phyloP scores from a whole-genome alignment of 2,329 filamentous ascomycete genomes.

The Blastomyces silverae region DNA sequence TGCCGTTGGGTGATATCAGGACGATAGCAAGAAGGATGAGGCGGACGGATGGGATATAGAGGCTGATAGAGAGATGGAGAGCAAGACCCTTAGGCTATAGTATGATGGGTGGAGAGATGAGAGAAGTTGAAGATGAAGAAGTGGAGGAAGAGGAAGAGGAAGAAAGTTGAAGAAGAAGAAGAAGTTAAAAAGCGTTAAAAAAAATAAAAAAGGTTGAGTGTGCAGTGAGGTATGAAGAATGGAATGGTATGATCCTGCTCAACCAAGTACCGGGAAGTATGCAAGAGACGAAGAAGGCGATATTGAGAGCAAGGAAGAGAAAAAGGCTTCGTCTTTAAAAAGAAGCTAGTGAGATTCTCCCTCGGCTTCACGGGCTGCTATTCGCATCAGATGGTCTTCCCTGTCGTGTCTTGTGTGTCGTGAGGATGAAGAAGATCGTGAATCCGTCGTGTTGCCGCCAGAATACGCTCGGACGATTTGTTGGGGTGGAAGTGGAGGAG shows the following conservation, averaged over 20 bases:
- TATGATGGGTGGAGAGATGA: no score
- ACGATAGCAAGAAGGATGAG: slow-evolving; percentile 4
- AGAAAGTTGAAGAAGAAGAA: neutral
- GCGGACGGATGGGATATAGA: neutral
- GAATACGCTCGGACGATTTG: neutral
- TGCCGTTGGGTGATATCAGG: neutral
- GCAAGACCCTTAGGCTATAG: no score
- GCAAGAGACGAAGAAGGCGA: neutral
- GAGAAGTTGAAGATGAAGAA: neutral
- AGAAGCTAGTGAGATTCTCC: no score
- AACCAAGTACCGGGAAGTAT: neutral
- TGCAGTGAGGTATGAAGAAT: neutral
- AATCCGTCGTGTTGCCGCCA: no score
- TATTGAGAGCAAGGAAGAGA: neutral
- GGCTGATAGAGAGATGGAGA: neutral
- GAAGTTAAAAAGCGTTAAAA: neutral
- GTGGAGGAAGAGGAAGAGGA: neutral
- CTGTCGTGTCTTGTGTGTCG: no score
- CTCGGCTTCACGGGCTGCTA: no score
- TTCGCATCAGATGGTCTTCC: no score
- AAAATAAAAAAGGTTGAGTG: neutral
- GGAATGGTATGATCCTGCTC: neutral
- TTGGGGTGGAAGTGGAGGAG: slow-evolving; percentile 12
- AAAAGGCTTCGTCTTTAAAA: neutral
- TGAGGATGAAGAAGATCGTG: no score